Conservation (phyloP, 208 protist genomes). For the Wallacemonas rigidus region DNA sequence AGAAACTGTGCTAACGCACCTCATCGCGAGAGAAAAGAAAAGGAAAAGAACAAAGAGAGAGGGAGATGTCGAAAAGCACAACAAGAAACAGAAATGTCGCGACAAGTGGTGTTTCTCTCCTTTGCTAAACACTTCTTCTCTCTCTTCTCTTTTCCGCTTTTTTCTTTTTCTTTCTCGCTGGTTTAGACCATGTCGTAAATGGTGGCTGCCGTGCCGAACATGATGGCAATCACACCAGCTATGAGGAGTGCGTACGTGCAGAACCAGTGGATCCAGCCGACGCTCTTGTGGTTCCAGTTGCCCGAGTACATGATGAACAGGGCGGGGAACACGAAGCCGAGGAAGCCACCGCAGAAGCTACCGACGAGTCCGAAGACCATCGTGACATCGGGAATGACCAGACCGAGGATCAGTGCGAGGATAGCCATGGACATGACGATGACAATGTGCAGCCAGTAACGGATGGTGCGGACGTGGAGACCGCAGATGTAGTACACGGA, state of each 20-base stretch:
- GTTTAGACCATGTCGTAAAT: constrained; percentile 50
- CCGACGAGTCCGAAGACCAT: constrained; percentile 84
- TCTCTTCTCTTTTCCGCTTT: neutral
- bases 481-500: constrained; percentile 70
- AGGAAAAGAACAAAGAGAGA: neutral
- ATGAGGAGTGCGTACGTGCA: constrained; percentile 78
- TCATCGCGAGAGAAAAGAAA: neutral
- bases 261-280: constrained; percentile 74
- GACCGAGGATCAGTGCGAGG: constrained; percentile 66
- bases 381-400: constrained; percentile 71
- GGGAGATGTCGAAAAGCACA: no score
- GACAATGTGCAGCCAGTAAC: constrained; percentile 55
- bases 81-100: no score
- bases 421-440: constrained; percentile 60
- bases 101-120: no score
- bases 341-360: constrained; percentile 69
- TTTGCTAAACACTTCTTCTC: neutral
- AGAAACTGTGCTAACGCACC: no score
- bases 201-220: constrained; percentile 65
- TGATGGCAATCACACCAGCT: constrained; percentile 60
- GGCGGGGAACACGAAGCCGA: constrained; percentile 86
- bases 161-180: no score
- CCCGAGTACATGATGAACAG: constrained; percentile 84
- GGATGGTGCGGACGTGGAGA: constrained; percentile 48
- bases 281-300: constrained; percentile 48